Evolutionary conservation across 2,329 filamentous ascomycete species (phyloP).

Genomic region (Phoma sp.): DNA sequence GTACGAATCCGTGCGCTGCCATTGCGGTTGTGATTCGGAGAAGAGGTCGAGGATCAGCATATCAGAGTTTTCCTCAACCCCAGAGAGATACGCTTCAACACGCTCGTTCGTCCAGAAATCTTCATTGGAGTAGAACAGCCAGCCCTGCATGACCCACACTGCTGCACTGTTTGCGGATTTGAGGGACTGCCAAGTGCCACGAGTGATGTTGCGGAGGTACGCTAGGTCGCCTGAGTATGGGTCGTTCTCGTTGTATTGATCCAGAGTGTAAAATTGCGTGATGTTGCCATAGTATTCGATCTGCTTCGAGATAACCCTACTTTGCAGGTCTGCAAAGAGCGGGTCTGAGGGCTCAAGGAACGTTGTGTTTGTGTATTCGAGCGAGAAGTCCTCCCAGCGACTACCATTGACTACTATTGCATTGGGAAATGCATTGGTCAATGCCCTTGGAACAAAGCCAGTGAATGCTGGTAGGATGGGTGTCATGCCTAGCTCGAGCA

Average conservation of each 20-base stretch:
- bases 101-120: conserved; percentile 56
- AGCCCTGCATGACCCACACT: conserved; percentile 62
- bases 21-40: conserved; percentile 59
- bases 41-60: conserved; percentile 62
- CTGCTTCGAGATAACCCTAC: conserved; percentile 57
- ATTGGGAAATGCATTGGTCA: conserved; percentile 53
- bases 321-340: conserved; percentile 54
- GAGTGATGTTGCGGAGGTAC: conserved; percentile 55
- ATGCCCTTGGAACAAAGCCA: conserved; percentile 57
- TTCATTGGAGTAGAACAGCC: conserved; percentile 57
- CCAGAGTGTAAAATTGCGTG: conserved; percentile 59
- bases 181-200: conserved; percentile 56
- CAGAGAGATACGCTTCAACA: conserved; percentile 59
- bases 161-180: conserved; percentile 58
- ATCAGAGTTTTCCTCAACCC: conserved; percentile 52
- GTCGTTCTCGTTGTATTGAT: conserved; percentile 63
- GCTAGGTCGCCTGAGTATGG: conserved; percentile 55
- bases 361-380: conserved; percentile 55
- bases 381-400: conserved; percentile 54
- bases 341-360: conserved; percentile 59
- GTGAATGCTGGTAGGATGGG: conserved; percentile 61
- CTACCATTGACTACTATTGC: conserved; percentile 55
- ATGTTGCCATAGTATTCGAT: conserved; percentile 57
- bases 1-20: conserved; percentile 60
- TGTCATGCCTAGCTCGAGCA: conserved; percentile 62